Base-by-base conservation (phyloP, 1,284 basidiomycete species). In the Ganoderma sp. region DNA sequence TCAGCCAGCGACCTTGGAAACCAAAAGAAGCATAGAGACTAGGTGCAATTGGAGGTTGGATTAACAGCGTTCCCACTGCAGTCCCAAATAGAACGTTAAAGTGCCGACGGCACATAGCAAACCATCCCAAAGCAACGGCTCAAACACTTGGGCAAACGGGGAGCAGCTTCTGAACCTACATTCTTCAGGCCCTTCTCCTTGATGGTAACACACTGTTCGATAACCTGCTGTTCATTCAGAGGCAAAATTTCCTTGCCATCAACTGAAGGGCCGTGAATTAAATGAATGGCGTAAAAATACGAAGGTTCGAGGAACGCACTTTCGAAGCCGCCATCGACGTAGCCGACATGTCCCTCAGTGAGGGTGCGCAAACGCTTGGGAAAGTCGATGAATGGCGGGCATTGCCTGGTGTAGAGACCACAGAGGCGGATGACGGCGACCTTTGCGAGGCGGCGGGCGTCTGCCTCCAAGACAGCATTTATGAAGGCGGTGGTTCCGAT, bases 381-480 rank as follows among this genome's bases (percentile, higher is more conserved):
- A 68, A 85, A 85, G 73, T 86, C 85, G 19, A 84, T 79, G 72
- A 84, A 85, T 60, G 84, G 78, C 1, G 76, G 76, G 62, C 78
- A 77, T 64, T 83, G 64, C 75, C 81, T 64, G 62, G 84, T 74
- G 77, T 84, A 81, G 73, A 86, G 68, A 69, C 84, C 72, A 78
- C 84, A 85, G n/a, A 88, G 78, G 63, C 87, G 84, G 43, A 88
- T 78, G 63, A 88, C 84, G 0, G 86, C 86, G 0, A 88, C 85
- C 57, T 83, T 84, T 32, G 84, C 80, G 4, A 88, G 79, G 4
- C 83, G 79, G 7, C 80, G 74, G 25, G 77, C 76, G 70, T 87
- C 83, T 45, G 81, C 78, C 75, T 88, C 86, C 56, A 88, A 77
- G 1, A 88, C 82, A 0, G 87, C 86, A 69, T 88, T 87, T 66